Evolutionary conservation across 495 filamentous ascomycete genomes (phyloP).

Genomic region (Hypoxylon perforatum): DNA sequence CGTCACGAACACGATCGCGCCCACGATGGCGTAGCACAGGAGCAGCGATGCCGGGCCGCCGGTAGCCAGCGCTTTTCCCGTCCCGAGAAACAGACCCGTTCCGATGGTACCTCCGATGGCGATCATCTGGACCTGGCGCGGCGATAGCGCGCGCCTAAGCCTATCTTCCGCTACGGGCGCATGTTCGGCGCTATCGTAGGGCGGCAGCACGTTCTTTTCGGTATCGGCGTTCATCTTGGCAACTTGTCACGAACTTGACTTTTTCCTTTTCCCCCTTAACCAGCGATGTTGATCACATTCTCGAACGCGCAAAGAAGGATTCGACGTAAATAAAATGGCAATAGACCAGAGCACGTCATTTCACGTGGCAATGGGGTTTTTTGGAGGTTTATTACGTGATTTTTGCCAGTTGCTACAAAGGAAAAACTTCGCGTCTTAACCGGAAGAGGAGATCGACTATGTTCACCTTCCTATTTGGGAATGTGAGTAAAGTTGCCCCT

Average conservation of each 20-base stretch:
- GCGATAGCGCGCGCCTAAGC: constrained; percentile 44
- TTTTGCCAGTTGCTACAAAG: neutral
- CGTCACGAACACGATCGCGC: constrained; percentile 66
- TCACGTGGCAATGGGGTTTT: constrained; percentile 32
- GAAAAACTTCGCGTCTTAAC: neutral
- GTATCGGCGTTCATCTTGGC: constrained; percentile 33
- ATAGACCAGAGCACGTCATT: constrained; percentile 37
- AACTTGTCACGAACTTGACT: neutral
- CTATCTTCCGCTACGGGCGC: constrained; percentile 24
- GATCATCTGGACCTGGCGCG: constrained; percentile 71
- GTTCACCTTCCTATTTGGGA: constrained; percentile 31
- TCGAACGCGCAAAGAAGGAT: neutral
- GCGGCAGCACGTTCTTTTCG: constrained; percentile 31
- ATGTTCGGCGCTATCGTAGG: constrained; percentile 15
- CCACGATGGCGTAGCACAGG: constrained; percentile 71
- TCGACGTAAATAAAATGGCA: constrained; percentile 18
- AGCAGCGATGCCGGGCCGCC: constrained; percentile 71
- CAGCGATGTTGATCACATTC: constrained; percentile 9
- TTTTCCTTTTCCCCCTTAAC: neutral
- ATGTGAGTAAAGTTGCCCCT: neutral
- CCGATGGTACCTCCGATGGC: constrained; percentile 74
- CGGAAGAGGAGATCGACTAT: constrained; percentile 1
- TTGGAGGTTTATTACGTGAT: neutral
- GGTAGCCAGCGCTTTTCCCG: constrained; percentile 64
- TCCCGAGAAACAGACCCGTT: constrained; percentile 74